phyloP scores from a whole-genome alignment of 371 early-diverging fungal genomes.

The Mucor circinelloides region DNA sequence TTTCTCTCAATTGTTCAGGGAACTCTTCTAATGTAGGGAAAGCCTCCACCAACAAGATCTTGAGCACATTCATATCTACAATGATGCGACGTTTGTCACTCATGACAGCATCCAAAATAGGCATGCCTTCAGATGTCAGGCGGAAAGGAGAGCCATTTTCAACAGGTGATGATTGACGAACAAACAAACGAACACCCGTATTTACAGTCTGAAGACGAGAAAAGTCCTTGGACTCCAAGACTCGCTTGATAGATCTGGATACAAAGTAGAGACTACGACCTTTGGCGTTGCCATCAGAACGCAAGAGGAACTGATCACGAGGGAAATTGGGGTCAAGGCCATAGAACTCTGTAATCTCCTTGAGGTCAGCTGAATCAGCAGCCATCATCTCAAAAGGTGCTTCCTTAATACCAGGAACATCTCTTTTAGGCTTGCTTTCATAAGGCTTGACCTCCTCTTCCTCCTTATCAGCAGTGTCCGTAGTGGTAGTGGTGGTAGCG shows the following conservation, averaged over 20 bases:
- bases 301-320: conserved; percentile 78
- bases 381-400: conserved; percentile 79
- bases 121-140: conserved; percentile 78
- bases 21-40: conserved; percentile 62
- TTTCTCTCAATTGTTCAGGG: conserved; percentile 13
- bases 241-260: conserved; percentile 70
- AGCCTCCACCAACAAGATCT: conserved; percentile 57
- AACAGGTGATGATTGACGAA: conserved; percentile 65
- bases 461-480: conserved; percentile 7
- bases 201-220: conserved; percentile 81
- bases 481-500: background rate
- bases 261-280: conserved; percentile 84
- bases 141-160: conserved; percentile 74
- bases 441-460: conserved; percentile 23
- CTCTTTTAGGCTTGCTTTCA: conserved; percentile 42
- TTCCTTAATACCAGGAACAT: conserved; percentile 63
- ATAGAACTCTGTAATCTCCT: conserved; percentile 65
- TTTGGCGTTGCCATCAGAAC: conserved; percentile 67
- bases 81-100: conserved; percentile 55
- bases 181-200: conserved; percentile 87
- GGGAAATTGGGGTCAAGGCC: conserved; percentile 76
- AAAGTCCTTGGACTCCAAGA: conserved; percentile 70
- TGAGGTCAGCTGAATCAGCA: conserved; percentile 56
- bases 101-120: conserved; percentile 64
- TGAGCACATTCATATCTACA: conserved; percentile 55